Base-by-base conservation (phyloP, 225 moss, liverwort and hornwort species). In the Pseudisothecium myosuroides region DNA sequence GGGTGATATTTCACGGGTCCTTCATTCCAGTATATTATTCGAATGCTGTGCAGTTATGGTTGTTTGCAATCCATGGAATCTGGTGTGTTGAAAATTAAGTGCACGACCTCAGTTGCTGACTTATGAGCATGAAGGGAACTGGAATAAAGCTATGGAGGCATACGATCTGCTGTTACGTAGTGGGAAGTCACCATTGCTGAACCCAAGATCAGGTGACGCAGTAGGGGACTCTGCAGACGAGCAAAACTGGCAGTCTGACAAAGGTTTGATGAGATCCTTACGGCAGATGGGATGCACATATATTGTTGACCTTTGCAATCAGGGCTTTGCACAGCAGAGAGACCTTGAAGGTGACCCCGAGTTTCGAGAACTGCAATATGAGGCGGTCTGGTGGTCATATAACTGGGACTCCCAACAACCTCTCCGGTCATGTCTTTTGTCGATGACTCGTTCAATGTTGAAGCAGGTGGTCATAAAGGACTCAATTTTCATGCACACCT, bases 111-210 rank as follows among this genome's bases (percentile, higher is more conserved):
- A 96, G 84, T 91, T 99, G 84, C 92, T 95, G 80, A 94, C 95
- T 80, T 95, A 96, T 55, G 99, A 99, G 93, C 97, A 99, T 87
- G 97, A 99, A 93, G 97, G 99, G 83, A 96, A 99, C 62, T 99
- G 97, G 99, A 95, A 93, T 88, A 97, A 97, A 92, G 99, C 99
- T 85, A 68, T 97, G 90, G 97, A 99, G 89, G 96, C 93, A 45
- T 99, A 97, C 85, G 99, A 99, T 90, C 92, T 97, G 14, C 86
- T 99, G 85, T 90, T 99, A 81, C 96, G 93, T 43, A 96, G 92
- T 87, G 86, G 87, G 82, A 93, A 88, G 67, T 90, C 92, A 45
- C 88, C 87, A 52, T 80, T 86, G 86, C 87, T 93, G 71, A 89
- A 91, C 79, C 74, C 89, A 85, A 83, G 85, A 60, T 79, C 87